A percentile compares a stretch with the other conserved stretches of the same genome.
These are phyloP conservation scores for Stereum hirsutum DNA, from an alignment of 1,284 basidiomycete genomes.

Conservation along the genomic window DNA sequence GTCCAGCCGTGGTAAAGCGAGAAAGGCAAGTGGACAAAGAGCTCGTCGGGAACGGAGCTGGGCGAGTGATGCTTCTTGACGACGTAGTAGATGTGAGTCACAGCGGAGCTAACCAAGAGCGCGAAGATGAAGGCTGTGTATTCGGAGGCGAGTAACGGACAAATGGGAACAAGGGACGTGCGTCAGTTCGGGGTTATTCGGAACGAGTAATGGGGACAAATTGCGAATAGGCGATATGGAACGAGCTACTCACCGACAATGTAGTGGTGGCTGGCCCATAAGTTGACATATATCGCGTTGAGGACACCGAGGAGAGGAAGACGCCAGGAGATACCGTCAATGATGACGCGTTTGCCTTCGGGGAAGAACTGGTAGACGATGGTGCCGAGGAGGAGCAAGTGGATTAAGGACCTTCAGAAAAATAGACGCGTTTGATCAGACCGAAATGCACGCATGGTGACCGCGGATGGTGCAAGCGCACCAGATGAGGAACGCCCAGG, in stretches of 20 bases:
- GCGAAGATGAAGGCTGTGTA: conserved; percentile 71
- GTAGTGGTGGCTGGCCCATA: conserved; percentile 69
- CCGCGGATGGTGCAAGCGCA: no score
- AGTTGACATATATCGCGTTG: conserved; percentile 79
- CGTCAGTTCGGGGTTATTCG: no score
- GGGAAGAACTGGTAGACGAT: conserved; percentile 87
- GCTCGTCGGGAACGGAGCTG: conserved; percentile 59
- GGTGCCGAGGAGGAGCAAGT: conserved; percentile 80
- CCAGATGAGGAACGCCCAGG: conserved; percentile 84
- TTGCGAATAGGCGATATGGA: no score
- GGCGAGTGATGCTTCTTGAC: conserved; percentile 80
- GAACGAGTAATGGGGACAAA: no score
- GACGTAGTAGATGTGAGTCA: conserved; percentile 89
- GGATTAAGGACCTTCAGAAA: conserved; percentile 64
- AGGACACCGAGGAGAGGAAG: conserved; percentile 81
- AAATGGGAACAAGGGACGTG: conserved; percentile 1
- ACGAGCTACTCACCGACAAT: conserved; percentile 45
- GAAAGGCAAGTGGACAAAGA: conserved; percentile 82
- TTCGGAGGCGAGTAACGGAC: conserved; percentile 1
- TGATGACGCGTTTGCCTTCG: conserved; percentile 69
- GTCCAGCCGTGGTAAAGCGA: conserved; percentile 95
- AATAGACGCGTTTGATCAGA: conserved; percentile 12
- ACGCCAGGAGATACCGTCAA: conserved; percentile 85
- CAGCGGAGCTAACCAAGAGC: conserved; percentile 75
- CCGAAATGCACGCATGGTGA: conserved; percentile 10